Base-by-base conservation (phyloP, 1,284 basidiomycete genomes). In the Hemileia vastatrix region DNA sequence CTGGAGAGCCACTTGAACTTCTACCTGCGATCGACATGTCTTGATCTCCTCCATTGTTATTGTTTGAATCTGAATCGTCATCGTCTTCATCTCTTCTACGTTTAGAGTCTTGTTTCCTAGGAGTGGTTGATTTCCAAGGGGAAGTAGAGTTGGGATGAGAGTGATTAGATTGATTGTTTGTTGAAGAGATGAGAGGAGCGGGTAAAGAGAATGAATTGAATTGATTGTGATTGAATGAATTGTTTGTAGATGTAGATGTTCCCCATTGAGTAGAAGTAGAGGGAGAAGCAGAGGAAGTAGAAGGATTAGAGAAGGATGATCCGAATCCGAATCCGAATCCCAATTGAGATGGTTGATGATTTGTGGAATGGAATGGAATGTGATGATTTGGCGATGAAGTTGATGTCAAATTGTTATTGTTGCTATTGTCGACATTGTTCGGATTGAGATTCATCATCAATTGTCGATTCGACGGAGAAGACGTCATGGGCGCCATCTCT, bases 321-420 rank as follows among this genome's bases (percentile, higher is more conserved):
- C 68, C 68, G 45, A 70, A 70, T 27, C 68, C 68, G 31, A 70
- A 70, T 1, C 68, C 68, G 31, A 70, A 70, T n/a, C 66, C 67
- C 13, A 70, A 64, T 18, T 66, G 67, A 48, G 63, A 66, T 15
- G 68, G 68, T 21, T 65, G 67, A 66, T 70, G 68, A 18, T 70
- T 67, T 9, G 68, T 67, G 27, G 59, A 60, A 54, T 66, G 66
- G 53, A 70, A 70, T 11, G 68, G 68, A n/a, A 70, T 69, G 47
- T 68, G 68, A 47, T 67, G 68, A 27, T 6, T 27, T 24, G 15
- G 67, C 67, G 67, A 68, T 11, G 9, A 9, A 15, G 36, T 40
- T 40, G 36, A 27, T 27, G 27, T 27, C 27, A 27, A 27, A 27
- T 27, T 27, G 27, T 27, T 27, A 27, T 27, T 27, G 27, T 27